These are phyloP conservation scores for Effrenium voratum DNA, from an alignment of 73 alveolate species.

Conservation along the genomic window DNA sequence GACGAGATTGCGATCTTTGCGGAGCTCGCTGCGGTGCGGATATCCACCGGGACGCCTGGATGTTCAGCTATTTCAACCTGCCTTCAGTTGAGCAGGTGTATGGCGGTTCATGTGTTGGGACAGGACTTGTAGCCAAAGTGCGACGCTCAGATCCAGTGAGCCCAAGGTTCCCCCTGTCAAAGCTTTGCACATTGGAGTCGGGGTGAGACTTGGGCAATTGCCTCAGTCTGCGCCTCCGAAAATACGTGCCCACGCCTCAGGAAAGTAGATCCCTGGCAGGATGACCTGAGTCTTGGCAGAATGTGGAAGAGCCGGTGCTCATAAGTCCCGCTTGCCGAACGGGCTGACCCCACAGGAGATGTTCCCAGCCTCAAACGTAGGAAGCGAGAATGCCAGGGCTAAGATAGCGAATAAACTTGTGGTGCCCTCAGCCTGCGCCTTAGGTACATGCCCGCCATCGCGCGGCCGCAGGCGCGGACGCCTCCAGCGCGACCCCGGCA, in stretches of 20 bases:
- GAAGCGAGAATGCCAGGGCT: no score
- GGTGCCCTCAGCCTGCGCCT: background rate
- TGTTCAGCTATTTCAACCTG: no score
- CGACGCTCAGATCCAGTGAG: no score
- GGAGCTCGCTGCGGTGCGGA: constrained; percentile 62
- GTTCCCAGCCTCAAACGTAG: no score
- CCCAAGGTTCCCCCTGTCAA: no score
- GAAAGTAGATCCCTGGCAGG: constrained; percentile 71
- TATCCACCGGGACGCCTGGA: constrained; percentile 64
- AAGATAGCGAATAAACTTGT: background rate
- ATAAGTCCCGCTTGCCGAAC: background rate
- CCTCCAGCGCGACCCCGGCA: constrained; percentile 35
- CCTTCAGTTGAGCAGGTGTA: no score
- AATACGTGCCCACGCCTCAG: background rate
- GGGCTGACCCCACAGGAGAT: no score
- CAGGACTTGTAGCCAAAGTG: no score
- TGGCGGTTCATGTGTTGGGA: no score
- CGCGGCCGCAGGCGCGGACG: constrained; percentile 68
- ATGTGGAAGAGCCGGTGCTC: background rate
- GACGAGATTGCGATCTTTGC: constrained; percentile 61
- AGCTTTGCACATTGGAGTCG: background rate
- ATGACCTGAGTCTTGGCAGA: constrained; percentile 38
- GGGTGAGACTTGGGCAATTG: background rate
- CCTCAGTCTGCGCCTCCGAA: background rate
- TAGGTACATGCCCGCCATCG: constrained; percentile 89